Evolutionary conservation across 305 asterid genomes (phyloP).

Genomic region (Coffea humblotiana): DNA sequence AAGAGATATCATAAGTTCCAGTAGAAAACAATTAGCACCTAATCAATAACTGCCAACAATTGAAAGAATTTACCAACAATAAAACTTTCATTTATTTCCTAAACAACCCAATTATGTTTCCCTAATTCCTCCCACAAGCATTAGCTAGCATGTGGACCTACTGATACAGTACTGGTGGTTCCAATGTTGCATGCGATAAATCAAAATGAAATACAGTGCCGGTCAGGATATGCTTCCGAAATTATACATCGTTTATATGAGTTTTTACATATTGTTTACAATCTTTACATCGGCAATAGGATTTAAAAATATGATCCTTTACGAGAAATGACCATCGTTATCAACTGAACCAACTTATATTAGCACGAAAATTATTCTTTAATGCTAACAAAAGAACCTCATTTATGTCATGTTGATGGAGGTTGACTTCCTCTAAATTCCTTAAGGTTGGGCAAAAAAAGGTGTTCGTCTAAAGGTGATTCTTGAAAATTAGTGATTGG

Average conservation of each 20-base stretch:
- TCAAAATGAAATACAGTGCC: no score
- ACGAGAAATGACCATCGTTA: no score
- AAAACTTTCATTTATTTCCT: background rate
- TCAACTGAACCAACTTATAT: no score
- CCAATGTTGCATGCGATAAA: background rate
- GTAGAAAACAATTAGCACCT: background rate
- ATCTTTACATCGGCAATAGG: no score
- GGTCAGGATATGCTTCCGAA: no score
- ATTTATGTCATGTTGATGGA: background rate
- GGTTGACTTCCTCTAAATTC: background rate
- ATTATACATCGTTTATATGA: no score
- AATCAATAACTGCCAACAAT: background rate
- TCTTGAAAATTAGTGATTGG: no score
- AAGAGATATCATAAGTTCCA: no score
- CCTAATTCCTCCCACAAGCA: background rate
- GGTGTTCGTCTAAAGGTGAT: no score
- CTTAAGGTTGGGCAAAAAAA: background rate
- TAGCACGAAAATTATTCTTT: background rate
- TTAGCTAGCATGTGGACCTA: background rate
- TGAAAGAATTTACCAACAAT: no score
- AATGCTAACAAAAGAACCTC: background rate
- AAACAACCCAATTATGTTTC: background rate
- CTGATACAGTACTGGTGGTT: background rate
- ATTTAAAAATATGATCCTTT: no score
- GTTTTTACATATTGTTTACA: no score